These are phyloP conservation scores for Pichia sp. DNA, from an alignment of 1,139 yeast genomes.

Conservation along the genomic window DNA sequence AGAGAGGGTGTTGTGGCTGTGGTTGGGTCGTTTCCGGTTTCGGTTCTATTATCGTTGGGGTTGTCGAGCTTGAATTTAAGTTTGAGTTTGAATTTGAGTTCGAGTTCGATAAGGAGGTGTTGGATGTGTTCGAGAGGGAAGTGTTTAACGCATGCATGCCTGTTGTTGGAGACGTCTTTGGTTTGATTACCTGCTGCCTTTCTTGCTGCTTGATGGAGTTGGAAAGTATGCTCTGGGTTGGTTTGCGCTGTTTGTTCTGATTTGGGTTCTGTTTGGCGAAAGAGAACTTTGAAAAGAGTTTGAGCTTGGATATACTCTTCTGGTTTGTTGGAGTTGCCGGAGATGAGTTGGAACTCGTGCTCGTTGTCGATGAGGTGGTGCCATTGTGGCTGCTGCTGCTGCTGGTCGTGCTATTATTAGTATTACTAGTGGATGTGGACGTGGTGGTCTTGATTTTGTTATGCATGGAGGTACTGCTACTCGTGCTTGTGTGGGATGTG, in stretches of 20 bases:
- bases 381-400: no score
- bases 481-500: no score
- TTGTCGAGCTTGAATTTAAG: background rate
- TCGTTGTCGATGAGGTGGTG: no score
- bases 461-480: no score
- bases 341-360: no score
- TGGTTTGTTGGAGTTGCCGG: no score
- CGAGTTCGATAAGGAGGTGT: background rate
- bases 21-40: background rate
- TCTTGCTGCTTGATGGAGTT: slow-evolving; percentile 20
- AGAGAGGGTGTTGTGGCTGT: background rate
- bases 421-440: no score
- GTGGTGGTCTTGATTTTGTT: background rate
- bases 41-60: background rate
- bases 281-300: slow-evolving; percentile 22
- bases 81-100: background rate
- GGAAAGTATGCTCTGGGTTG: slow-evolving; percentile 21
- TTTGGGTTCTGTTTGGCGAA: slow-evolving; percentile 23
- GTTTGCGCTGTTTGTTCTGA: slow-evolving; percentile 7
- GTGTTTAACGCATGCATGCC: background rate
- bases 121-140: background rate
- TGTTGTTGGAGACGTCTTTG: background rate
- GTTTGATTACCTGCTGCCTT: background rate
- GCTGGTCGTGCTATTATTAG: background rate
- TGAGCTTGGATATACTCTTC: slow-evolving; percentile 7